Evolutionary conservation across 2,329 filamentous ascomycete species (phyloP), one percentile per base, ranked within the genome.

Genomic region (Verticillium tricorpus): DNA sequence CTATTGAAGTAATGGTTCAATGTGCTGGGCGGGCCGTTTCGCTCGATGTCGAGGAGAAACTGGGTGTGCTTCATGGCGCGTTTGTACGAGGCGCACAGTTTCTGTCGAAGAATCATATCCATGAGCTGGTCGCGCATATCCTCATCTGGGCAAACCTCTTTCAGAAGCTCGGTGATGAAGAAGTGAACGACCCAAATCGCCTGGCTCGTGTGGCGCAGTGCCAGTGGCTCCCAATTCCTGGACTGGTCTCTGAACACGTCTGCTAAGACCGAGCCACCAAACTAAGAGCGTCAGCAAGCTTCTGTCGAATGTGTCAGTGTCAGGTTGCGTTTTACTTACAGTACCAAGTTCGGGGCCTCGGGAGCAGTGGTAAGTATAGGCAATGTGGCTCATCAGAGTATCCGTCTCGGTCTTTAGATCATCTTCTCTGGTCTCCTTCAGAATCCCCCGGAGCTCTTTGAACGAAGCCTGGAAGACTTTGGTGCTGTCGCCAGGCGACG

Each of bases 31-130:
- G 69, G 77, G 1, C 76, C 76, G 0, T 71, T 66, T 1, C 77
- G 70, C 68, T 89, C 85, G 2, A 86, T 77, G 1, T 74, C 54
- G 0, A 90, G 67, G 0, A 90, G 73, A 35, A 85, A 85, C 0
- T 71, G 63, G 0, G 79, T 74, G 17, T 87, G 80, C 0, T 79
- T 63, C 39, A 86, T 75, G 0, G 84, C 82, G 0, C 67, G 70
- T 5, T 71, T 64, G 64, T 89, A 89, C 0, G 73, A 69, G 0
- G 68, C 66, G 0, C 75, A 62, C 0, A 89, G 71, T 14, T 79
- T 71, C 0, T 84, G 79, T 1, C 78, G 62, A 0, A 89, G 66
- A 1, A 86, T 60, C 0, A 35, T 35, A 8, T 60, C 25, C 69
- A 76, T 75, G 0, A 89, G 65, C n/a, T 77, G 71, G 0, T 73